Percentiles rank a stretch among this genome's conserved stretches.
These are phyloP conservation scores for Aureobasidium sp. DNA, from an alignment of 2,329 filamentous ascomycete genomes.

Conservation along the genomic window DNA sequence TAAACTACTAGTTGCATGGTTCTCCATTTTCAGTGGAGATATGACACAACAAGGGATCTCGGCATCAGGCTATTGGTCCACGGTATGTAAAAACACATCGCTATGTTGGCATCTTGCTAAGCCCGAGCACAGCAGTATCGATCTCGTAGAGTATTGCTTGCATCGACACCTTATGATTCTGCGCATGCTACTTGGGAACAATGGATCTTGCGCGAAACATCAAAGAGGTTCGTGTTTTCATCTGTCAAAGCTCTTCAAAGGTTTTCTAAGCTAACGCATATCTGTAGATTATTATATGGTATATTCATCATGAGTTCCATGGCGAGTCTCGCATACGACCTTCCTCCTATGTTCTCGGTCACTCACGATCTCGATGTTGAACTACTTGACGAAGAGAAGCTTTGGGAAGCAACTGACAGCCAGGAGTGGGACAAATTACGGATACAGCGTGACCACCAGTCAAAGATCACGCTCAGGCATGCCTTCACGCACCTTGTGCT, in stretches of 20 bases:
- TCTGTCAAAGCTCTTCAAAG: not conserved
- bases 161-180: not conserved
- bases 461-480: not conserved
- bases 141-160: not conserved
- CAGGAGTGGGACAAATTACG: not conserved
- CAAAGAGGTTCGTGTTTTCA: not conserved
- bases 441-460: not conserved
- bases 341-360: conserved; percentile 28
- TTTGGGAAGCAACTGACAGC: conserved; percentile 28
- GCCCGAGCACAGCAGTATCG: not conserved
- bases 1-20: conserved; percentile 22
- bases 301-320: conserved; percentile 30
- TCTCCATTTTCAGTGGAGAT: conserved; percentile 13
- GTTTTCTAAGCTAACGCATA: not conserved
- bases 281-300: conserved; percentile 20
- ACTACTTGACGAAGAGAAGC: conserved; percentile 27
- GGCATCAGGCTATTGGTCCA: not conserved
- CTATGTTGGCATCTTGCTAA: not conserved
- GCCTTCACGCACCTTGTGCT: not conserved
- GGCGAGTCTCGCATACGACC: conserved; percentile 28
- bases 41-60: conserved; percentile 6
- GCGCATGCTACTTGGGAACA: not conserved
- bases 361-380: conserved; percentile 31
- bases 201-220: not conserved
- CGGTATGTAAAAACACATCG: not conserved